Base-by-base conservation (phyloP, 306 rosid genomes). In the Carpinus viminea region DNA sequence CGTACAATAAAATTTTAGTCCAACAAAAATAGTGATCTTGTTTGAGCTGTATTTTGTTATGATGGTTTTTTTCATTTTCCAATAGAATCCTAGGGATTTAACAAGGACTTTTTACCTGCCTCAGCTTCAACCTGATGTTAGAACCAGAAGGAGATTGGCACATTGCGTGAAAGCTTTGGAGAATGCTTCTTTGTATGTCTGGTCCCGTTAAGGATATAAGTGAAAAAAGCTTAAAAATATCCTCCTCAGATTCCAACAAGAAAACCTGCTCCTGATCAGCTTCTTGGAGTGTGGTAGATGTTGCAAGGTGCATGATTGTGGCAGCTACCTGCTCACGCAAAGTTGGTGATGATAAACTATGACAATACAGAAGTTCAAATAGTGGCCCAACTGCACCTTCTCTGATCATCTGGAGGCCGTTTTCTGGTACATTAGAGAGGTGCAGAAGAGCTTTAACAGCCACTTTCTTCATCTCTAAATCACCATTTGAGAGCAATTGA, bases 61-160 rank as follows among this genome's bases (percentile, higher is more conserved):
- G 45, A 41, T 41, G 45, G 45, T 5, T 41, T 41, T 38, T 41
- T 31, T 38, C 7, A 4, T 41, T 77, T 17, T 54, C 16, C 64
- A 59, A 11, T 59, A 69, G 65, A 76, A 10, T 41, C 79, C 62
- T 70, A 53, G 0, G 56, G 12, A 16, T 46, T 70, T 24, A 68
- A 45, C 36, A 38, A 70, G 38, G 17, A 24, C 26, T 57, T 57
- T 66, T 51, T 50, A 85, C 91, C 95, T 88, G 87, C 82, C 88
- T 80, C 76, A 90, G 74, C 85, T 83, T 81, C 77, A 21, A 81
- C 87, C 89, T 88, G 88, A 85, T 80, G 75, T 81, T 76, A 55
- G 78, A 78, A 80, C 92, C 92, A 60, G 80, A 83, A 76, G 87
- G 82, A 85, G 92, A 81, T 53, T 83, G 89, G 68, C 91, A 85